Base-by-base conservation (phyloP, 352 stramenopile genomes). In the Phytophthora capsici region DNA sequence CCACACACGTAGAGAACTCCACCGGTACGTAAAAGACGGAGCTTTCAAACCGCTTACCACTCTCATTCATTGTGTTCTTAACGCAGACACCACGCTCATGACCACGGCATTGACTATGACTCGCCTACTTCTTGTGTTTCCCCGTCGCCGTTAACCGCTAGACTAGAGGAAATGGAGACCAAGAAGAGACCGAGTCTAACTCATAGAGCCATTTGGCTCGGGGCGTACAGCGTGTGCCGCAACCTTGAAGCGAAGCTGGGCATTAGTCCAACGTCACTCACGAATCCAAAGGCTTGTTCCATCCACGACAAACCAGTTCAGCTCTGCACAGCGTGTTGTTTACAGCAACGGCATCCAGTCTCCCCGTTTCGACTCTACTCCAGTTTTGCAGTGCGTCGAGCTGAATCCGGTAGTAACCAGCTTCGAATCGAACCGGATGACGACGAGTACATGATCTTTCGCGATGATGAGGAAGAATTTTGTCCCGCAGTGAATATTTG, bases 201-300 rank as follows among this genome's bases (percentile, higher is more conserved):
- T 12, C 53, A 45, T 51, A 46, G 41, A 40, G 44, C 45, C 20
- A 67, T 90, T 34, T 90, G 80, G 80, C 67, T 90, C 1, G 80
- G 80, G 6, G 10, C 78, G 6, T 85, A 74, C 40, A 40, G 53
- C 10, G 45, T 80, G 3, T 86, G 77, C 20, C 66, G 63, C 4
- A 69, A 71, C 0, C 54, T 90, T 6, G 57, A 81, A 23, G 65
- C 71, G 12, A 79, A 71, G 22, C 64, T 88, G 0, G 74, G 55
- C 0, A 38, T 81, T 58, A 19, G 25, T n/a, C 45, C 26, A 19
- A 45, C 34, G 28, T 13, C 20, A 8, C 51, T 74, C 4, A 58
- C 53, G n/a, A 52, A 20, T 17, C 44, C 72, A 6, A 53, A 46
- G 17, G 7, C 44, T 0, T 83, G 77, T 41, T 8, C 36, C 0